phyloP scores from a whole-genome alignment of 1,284 basidiomycete genomes.

The Papiliotrema nemorosa region DNA sequence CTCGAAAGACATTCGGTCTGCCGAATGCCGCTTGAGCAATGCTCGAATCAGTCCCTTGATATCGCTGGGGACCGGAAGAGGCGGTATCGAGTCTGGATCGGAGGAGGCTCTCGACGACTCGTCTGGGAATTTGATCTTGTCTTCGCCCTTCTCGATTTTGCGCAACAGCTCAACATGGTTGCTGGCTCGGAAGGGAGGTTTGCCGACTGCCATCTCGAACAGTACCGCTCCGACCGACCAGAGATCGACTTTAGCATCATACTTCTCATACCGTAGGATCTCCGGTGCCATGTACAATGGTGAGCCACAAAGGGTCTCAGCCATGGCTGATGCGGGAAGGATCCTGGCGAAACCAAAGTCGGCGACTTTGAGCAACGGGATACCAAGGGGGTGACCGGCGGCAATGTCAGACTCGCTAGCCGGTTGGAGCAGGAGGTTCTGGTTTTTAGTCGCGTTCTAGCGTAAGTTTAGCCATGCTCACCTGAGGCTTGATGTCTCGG shows the following conservation, averaged over 20 bases:
- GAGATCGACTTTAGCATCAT: constrained; percentile 94
- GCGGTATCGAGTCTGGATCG: constrained; percentile 16
- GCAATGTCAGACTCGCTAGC: constrained; percentile 72
- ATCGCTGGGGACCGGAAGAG: constrained; percentile 65
- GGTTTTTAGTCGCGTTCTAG: constrained; percentile 6
- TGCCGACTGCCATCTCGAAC: constrained; percentile 91
- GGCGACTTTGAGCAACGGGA: constrained; percentile 92
- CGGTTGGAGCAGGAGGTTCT: constrained; percentile 88
- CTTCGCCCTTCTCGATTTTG: constrained; percentile 79
- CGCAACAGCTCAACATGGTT: constrained; percentile 95
- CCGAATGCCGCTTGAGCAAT: constrained; percentile 77
- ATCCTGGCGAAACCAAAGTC: constrained; percentile 97
- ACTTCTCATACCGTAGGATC: constrained; percentile 94
- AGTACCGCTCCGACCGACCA: constrained; percentile 98
- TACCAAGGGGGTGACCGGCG: constrained; percentile 82
- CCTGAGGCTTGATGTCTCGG: constrained; percentile 95
- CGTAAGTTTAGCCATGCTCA: constrained; percentile 34
- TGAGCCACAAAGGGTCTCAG: constrained; percentile 95
- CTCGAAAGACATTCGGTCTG: constrained; percentile 82
- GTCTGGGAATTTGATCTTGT: constrained; percentile 82
- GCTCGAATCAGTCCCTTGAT: constrained; percentile 83
- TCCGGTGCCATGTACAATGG: constrained; percentile 99
- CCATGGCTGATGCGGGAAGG: constrained; percentile 86
- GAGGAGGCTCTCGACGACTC: constrained; percentile 54
- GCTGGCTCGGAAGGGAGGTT: constrained; percentile 88